These are phyloP conservation scores for Camelina laxa DNA, from an alignment of 345 rosid genomes.

Conservation along the genomic window DNA sequence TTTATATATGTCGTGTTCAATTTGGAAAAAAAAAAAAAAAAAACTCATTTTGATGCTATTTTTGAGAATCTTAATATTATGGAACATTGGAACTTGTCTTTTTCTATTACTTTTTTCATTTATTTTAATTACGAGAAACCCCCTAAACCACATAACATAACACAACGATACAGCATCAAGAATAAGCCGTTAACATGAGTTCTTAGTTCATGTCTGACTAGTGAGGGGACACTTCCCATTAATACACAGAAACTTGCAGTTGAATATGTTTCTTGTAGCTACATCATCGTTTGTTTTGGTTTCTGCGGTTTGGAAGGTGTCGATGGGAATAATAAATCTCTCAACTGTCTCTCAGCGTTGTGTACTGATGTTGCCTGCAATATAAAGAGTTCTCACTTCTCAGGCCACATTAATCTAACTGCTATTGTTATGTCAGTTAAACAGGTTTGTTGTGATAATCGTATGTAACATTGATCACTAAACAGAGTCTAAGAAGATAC, in stretches of 20 bases:
- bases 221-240: slow-evolving; percentile 1
- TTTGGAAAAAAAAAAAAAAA: too few species aligned
- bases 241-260: not conserved
- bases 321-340: slow-evolving; percentile 68
- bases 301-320: slow-evolving; percentile 45
- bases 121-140: too few species aligned
- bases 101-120: too few species aligned
- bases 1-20: too few species aligned
- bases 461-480: not conserved
- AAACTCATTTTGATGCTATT: too few species aligned
- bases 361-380: slow-evolving; percentile 82
- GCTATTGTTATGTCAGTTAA: not conserved
- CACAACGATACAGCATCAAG: too few species aligned
- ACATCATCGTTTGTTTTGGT: slow-evolving; percentile 48
- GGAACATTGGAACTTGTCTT: too few species aligned
- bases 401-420: not conserved
- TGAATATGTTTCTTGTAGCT: not conserved
- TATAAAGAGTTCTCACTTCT: not conserved
- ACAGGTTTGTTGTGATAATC: slow-evolving; percentile 15
- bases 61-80: too few species aligned
- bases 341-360: slow-evolving; percentile 72
- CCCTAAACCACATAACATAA: too few species aligned
- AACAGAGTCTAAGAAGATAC: slow-evolving; percentile 2
- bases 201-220: slow-evolving; percentile 13
- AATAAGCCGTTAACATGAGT: not conserved